Evolutionary conservation across 2,329 filamentous ascomycete species (phyloP).

Genomic region (Daldinia sp.): DNA sequence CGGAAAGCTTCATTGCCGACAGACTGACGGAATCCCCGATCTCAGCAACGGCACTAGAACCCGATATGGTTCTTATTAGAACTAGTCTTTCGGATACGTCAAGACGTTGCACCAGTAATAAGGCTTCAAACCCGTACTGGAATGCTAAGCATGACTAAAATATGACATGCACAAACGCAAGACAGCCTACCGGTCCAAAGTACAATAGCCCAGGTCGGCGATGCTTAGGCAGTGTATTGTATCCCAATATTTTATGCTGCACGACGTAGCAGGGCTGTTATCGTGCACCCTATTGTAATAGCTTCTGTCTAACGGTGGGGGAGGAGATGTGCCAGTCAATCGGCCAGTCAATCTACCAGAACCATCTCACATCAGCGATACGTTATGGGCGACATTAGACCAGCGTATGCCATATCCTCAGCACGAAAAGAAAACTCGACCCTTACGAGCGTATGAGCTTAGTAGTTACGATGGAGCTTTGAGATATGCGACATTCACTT

Average conservation of each 20-base stretch:
- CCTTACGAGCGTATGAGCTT: slow-evolving; percentile 10
- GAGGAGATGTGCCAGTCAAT: slow-evolving; percentile 29
- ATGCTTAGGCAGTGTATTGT: not conserved
- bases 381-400: slow-evolving; percentile 15
- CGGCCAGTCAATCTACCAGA: slow-evolving; percentile 31
- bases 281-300: slow-evolving; percentile 20
- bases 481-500: not conserved
- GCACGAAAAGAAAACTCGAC: slow-evolving; percentile 25
- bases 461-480: not conserved
- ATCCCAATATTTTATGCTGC: slow-evolving; percentile 22
- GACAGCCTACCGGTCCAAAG: slow-evolving; percentile 17
- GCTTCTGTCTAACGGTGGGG: slow-evolving; percentile 21
- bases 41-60: slow-evolving; percentile 4
- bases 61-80: slow-evolving; percentile 1
- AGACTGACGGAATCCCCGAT: slow-evolving; percentile 1
- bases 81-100: slow-evolving; percentile 11
- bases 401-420: slow-evolving; percentile 10
- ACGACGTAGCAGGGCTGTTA: slow-evolving; percentile 26
- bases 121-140: slow-evolving; percentile 2
- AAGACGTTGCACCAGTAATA: slow-evolving; percentile 8
- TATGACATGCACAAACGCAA: slow-evolving; percentile 27
- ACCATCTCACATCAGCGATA: slow-evolving; percentile 38
- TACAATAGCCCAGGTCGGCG: slow-evolving; percentile 18
- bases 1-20: slow-evolving; percentile 1
- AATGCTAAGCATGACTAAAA: slow-evolving; percentile 24